These are phyloP conservation scores for Scedosporium dehoogii DNA, from an alignment of 2,329 filamentous ascomycete species.

Conservation along the genomic window DNA sequence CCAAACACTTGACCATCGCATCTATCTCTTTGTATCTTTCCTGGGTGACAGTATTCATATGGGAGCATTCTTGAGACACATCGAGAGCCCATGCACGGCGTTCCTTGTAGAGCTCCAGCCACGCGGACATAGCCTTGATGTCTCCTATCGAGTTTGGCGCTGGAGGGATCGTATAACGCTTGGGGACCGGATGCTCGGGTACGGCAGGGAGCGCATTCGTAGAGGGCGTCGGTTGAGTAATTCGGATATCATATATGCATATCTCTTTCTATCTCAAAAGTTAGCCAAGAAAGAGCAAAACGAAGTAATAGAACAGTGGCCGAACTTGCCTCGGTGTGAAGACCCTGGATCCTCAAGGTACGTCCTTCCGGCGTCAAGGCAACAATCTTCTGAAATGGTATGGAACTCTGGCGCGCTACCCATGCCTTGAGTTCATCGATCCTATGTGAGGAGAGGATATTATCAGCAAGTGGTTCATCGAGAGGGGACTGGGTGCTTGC, in stretches of 20 bases:
- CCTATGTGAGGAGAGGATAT: slow-evolving; percentile 30
- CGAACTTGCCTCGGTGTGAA: slow-evolving; percentile 65
- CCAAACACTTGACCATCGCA: slow-evolving; percentile 68
- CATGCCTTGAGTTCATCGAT: slow-evolving; percentile 79
- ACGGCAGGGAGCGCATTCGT: slow-evolving; percentile 31
- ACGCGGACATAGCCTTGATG: slow-evolving; percentile 72
- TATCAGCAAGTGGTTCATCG: not conserved
- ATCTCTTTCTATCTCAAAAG: slow-evolving; percentile 58
- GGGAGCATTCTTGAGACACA: slow-evolving; percentile 58
- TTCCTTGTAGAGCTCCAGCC: slow-evolving; percentile 76
- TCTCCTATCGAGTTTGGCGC: slow-evolving; percentile 78
- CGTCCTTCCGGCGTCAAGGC: slow-evolving; percentile 77
- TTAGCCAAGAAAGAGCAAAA: slow-evolving; percentile 6
- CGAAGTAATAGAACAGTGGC: not conserved
- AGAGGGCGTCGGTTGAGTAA: slow-evolving; percentile 48
- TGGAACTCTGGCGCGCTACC: slow-evolving; percentile 64
- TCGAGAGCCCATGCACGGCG: slow-evolving; percentile 70
- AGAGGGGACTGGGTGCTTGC: slow-evolving; percentile 15
- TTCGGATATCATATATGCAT: slow-evolving; percentile 81
- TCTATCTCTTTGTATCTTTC: slow-evolving; percentile 63
- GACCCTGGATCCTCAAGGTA: slow-evolving; percentile 69
- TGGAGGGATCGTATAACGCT: slow-evolving; percentile 46
- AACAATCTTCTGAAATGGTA: slow-evolving; percentile 72
- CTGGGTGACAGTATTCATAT: slow-evolving; percentile 51
- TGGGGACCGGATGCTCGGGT: slow-evolving; percentile 40